A percentile compares a stretch with the other conserved stretches of the same genome.
phyloP scores from a whole-genome alignment of 2,329 filamentous ascomycete genomes.

The Xylariales sp. region DNA sequence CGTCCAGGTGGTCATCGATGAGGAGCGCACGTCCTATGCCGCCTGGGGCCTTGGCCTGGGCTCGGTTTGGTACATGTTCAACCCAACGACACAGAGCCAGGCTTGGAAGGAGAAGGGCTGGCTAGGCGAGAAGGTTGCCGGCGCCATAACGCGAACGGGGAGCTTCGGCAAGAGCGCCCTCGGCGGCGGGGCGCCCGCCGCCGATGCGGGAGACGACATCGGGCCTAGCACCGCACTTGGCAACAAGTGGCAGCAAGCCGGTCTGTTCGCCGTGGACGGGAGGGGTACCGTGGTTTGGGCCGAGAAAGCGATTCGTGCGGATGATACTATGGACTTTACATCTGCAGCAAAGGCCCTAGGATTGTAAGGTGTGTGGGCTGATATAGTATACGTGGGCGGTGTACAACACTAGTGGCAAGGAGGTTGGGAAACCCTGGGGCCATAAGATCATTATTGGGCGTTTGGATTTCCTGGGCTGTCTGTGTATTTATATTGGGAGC shows the following conservation, averaged over 20 bases:
- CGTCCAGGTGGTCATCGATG: constrained; percentile 51
- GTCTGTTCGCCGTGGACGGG: constrained; percentile 46
- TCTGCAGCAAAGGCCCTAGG: constrained; percentile 30
- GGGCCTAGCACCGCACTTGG: constrained; percentile 42
- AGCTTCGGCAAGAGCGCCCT: constrained; percentile 1
- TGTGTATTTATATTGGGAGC: no score
- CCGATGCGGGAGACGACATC: constrained; percentile 21
- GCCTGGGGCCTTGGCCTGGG: constrained; percentile 54
- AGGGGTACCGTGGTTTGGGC: constrained; percentile 46
- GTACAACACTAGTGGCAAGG: no score
- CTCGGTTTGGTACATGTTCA: constrained; percentile 46
- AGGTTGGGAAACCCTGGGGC: no score
- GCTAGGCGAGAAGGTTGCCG: constrained; percentile 47
- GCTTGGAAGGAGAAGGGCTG: constrained; percentile 52
- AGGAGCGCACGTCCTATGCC: constrained; percentile 52
- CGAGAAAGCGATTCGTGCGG: constrained; percentile 40
- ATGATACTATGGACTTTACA: constrained; percentile 53
- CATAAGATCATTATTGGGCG: no score
- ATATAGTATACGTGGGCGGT: no score
- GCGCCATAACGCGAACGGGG: constrained; percentile 34
- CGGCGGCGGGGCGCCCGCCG: constrained; percentile 35
- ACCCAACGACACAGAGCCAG: constrained; percentile 47
- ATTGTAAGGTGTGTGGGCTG: no score
- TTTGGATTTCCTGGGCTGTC: no score
- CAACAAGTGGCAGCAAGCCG: constrained; percentile 53